Percentiles rank a stretch among this genome's conserved stretches.
Conservation (phyloP, 768 basidiomycete genomes). For the Heimioporus sp. region DNA sequence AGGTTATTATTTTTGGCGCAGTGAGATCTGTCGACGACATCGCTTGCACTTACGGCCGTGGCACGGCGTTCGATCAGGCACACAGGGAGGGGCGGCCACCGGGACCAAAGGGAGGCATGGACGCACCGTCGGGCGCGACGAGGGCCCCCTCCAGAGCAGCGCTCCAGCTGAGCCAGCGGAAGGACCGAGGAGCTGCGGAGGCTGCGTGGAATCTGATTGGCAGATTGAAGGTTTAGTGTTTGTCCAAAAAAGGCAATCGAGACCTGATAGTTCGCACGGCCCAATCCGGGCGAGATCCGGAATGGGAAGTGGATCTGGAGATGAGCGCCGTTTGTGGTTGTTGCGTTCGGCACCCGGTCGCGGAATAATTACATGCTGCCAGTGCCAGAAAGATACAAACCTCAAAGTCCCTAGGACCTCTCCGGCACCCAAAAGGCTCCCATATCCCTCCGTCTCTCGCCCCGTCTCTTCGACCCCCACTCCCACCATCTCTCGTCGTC, state of each 20-base stretch:
- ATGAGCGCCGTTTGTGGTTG: conserved; percentile 36
- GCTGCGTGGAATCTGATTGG: no score
- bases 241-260: no score
- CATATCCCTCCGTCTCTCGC: conserved; percentile 30
- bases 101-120: no score
- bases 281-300: conserved; percentile 32
- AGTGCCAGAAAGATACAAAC: conserved; percentile 35
- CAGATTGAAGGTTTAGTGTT: no score
- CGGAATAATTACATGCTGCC: conserved; percentile 38
- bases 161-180: no score
- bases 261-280: conserved; percentile 12
- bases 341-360: conserved; percentile 37
- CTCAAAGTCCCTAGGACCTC: conserved; percentile 30
- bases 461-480: conserved; percentile 15
- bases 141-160: no score
- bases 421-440: conserved; percentile 36
- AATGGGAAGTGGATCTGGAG: conserved; percentile 27
- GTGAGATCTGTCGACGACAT: conserved; percentile 26
- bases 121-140: no score
- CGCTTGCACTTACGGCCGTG: no score
- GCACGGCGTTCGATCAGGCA: conserved; percentile 29
- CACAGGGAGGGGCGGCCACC: conserved; percentile 13
- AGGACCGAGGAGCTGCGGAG: no score
- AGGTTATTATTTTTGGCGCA: conserved; percentile 34
- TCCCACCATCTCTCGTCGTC: conserved; percentile 17